phyloP scores from a whole-genome alignment of 352 stramenopile genomes.

The Globisporangium takayamanum region DNA sequence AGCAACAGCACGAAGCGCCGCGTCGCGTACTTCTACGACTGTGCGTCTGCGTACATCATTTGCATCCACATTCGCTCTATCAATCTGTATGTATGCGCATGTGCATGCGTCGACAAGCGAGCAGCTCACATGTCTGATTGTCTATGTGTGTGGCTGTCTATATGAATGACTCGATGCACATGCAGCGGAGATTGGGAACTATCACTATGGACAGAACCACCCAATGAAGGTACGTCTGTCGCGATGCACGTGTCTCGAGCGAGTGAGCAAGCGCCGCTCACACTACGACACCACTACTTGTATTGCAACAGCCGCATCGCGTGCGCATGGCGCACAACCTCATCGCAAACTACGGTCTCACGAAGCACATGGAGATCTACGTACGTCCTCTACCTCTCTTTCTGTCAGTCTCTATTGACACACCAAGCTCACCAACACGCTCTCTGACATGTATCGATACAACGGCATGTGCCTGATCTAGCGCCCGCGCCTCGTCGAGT shows the following conservation, averaged over 20 bases:
- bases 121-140: not conserved
- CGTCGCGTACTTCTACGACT: constrained; percentile 89
- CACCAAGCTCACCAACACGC: too few species aligned
- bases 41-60: constrained; percentile 20
- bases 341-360: constrained; percentile 99
- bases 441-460: too few species aligned
- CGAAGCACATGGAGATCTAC: constrained; percentile 99
- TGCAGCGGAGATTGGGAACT: constrained; percentile 97
- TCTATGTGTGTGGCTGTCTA: not conserved
- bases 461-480: constrained; percentile 10
- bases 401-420: not conserved
- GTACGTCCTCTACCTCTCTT: constrained; percentile 37
- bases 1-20: constrained; percentile 54
- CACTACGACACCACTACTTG: not conserved
- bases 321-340: constrained; percentile 99
- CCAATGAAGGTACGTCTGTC: constrained; percentile 72
- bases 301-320: constrained; percentile 87
- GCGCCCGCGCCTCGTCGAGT: constrained; percentile 93
- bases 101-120: not conserved
- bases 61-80: not conserved
- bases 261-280: not conserved
- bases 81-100: not conserved
- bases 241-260: too few species aligned
- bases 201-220: constrained; percentile 96
- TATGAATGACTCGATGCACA: not conserved